phyloP scores from a whole-genome alignment of 2,329 filamentous ascomycete species.

The Fusarium sarcochroum region DNA sequence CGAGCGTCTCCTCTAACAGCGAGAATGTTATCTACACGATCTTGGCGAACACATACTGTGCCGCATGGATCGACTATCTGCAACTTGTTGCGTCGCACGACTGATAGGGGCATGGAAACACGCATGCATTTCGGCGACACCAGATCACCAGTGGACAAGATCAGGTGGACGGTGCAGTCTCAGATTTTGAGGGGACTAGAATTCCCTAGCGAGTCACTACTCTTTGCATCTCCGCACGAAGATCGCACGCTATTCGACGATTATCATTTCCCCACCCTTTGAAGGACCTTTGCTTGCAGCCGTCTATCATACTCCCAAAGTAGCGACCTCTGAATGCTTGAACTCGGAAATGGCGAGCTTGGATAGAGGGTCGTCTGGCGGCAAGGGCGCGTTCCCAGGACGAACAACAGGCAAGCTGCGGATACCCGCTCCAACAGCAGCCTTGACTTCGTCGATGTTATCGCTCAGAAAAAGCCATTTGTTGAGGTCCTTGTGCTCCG shows the following conservation, averaged over 20 bases:
- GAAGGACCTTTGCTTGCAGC: slow-evolving; percentile 39
- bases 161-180: slow-evolving; percentile 45
- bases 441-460: slow-evolving; percentile 78
- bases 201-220: slow-evolving; percentile 45
- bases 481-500: slow-evolving; percentile 59
- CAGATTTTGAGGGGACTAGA: slow-evolving; percentile 44
- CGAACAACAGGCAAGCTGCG: slow-evolving; percentile 72
- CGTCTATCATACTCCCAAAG: slow-evolving; percentile 37
- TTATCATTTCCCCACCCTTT: slow-evolving; percentile 37
- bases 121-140: slow-evolving; percentile 42
- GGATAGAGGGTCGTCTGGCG: slow-evolving; percentile 60
- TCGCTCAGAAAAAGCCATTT: slow-evolving; percentile 86
- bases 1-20: slow-evolving; percentile 12
- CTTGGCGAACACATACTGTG: slow-evolving; percentile 24
- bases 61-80: slow-evolving; percentile 32
- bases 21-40: slow-evolving; percentile 27
- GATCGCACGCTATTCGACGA: slow-evolving; percentile 40
- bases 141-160: slow-evolving; percentile 38
- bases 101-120: slow-evolving; percentile 34
- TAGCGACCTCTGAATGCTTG: slow-evolving; percentile 44
- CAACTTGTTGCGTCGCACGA: slow-evolving; percentile 36
- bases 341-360: slow-evolving; percentile 55
- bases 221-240: slow-evolving; percentile 43
- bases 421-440: slow-evolving; percentile 74
- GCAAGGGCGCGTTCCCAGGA: slow-evolving; percentile 78